phyloP scores from a whole-genome alignment of 495 filamentous ascomycete genomes.

The Penicillium chermesinum region DNA sequence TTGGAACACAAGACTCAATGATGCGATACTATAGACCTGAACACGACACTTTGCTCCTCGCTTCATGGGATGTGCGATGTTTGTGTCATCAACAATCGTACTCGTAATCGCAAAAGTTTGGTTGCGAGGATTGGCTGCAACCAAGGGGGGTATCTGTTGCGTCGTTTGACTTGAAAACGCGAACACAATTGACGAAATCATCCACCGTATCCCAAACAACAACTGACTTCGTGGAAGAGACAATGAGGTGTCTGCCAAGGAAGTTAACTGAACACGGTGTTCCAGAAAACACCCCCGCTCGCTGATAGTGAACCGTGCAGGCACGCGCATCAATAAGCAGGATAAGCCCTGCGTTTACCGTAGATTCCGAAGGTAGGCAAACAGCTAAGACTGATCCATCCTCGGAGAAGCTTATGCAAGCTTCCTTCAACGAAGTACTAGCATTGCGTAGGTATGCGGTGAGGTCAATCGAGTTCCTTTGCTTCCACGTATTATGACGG shows the following conservation, averaged over 20 bases:
- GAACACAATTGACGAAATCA: constrained; percentile 31
- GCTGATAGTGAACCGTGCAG: constrained; percentile 29
- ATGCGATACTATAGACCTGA: constrained; percentile 36
- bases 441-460: constrained; percentile 30
- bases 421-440: constrained; percentile 24
- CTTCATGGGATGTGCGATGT: constrained; percentile 16
- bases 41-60: constrained; percentile 22
- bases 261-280: constrained; percentile 29
- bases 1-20: constrained; percentile 27
- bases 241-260: constrained; percentile 30
- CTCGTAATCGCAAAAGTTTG: constrained; percentile 33
- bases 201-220: constrained; percentile 42
- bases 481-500: constrained; percentile 65
- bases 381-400: constrained; percentile 83
- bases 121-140: constrained; percentile 35
- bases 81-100: neutral
- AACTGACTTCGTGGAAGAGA: constrained; percentile 33
- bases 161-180: constrained; percentile 10
- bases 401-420: constrained; percentile 64
- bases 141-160: constrained; percentile 12
- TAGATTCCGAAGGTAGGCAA: constrained; percentile 30
- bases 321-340: constrained; percentile 35
- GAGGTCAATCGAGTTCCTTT: constrained; percentile 55
- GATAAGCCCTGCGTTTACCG: constrained; percentile 21
- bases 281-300: constrained; percentile 28